These are phyloP conservation scores for Calonectria henricotiae DNA, from an alignment of 2,329 filamentous ascomycete species.

Conservation along the genomic window DNA sequence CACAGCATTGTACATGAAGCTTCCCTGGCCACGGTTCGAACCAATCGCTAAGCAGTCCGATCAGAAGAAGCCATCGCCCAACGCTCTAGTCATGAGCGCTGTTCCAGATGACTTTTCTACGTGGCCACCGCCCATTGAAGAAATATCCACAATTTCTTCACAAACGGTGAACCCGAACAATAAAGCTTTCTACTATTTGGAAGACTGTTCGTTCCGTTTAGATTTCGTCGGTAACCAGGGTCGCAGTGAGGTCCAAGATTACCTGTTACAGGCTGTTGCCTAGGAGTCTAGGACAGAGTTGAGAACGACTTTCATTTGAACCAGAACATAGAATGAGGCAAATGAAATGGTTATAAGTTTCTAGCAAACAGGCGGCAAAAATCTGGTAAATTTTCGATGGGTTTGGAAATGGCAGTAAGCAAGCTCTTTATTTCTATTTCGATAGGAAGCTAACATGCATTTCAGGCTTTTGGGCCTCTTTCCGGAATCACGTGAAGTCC, in stretches of 20 bases:
- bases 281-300: background rate
- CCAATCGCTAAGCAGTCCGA: background rate
- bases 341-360: background rate
- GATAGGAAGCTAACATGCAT: background rate
- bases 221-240: slow-evolving; percentile 20
- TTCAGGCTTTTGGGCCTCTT: background rate
- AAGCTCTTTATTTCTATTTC: too few species aligned
- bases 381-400: background rate
- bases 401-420: background rate
- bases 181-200: background rate
- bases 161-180: background rate
- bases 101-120: background rate
- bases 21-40: slow-evolving; percentile 33
- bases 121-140: background rate
- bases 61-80: background rate
- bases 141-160: background rate
- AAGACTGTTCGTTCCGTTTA: slow-evolving; percentile 22
- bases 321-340: background rate
- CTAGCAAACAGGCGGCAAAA: background rate
- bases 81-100: background rate
- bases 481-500: background rate
- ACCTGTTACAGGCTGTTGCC: slow-evolving; percentile 8
- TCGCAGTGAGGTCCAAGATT: slow-evolving; percentile 25
- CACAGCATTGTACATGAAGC: slow-evolving; percentile 15
- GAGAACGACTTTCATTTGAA: too few species aligned